Evolutionary conservation across 2,329 filamentous ascomycete genomes (phyloP).

Genomic region (Falciphora oryzae): DNA sequence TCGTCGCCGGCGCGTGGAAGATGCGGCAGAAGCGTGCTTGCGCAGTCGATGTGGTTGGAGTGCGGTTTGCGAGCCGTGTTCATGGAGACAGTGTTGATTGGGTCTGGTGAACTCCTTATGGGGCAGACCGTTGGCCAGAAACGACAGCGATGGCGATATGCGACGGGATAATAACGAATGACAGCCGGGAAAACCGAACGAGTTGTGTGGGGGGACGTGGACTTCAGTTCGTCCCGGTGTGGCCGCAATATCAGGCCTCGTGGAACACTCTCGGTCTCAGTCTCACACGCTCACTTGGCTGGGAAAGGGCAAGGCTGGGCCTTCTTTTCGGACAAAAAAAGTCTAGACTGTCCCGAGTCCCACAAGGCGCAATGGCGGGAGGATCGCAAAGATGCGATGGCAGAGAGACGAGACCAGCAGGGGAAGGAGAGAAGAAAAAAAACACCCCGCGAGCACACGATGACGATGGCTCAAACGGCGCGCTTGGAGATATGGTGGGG

Average conservation of each 20-base stretch:
- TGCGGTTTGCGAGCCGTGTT: slow-evolving; percentile 20
- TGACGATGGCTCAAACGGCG: too few species aligned
- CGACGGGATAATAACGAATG: neutral
- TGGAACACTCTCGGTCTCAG: neutral
- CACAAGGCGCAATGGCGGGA: too few species aligned
- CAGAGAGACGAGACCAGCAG: too few species aligned
- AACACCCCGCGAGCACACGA: too few species aligned
- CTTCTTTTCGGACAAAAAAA: too few species aligned
- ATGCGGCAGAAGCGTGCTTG: neutral
- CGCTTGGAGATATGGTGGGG: too few species aligned
- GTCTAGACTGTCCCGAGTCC: too few species aligned
- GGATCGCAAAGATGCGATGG: too few species aligned
- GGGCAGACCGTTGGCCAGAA: neutral
- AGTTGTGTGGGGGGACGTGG: slow-evolving; percentile 2
- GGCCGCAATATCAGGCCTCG: slow-evolving; percentile 6
- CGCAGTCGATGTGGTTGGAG: slow-evolving; percentile 14
- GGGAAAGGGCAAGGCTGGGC: too few species aligned
- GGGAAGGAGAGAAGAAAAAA: too few species aligned
- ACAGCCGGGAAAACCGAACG: neutral
- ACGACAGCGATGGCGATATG: neutral
- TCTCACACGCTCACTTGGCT: too few species aligned
- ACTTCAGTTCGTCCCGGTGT: neutral
- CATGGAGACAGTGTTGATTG: slow-evolving; percentile 13
- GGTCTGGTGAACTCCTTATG: too few species aligned
- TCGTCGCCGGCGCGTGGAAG: neutral